Percentiles rank a stretch among this genome's conserved stretches.
Evolutionary conservation across 257 asterid genomes (phyloP).

Genomic region (Solanum habrochaites): DNA sequence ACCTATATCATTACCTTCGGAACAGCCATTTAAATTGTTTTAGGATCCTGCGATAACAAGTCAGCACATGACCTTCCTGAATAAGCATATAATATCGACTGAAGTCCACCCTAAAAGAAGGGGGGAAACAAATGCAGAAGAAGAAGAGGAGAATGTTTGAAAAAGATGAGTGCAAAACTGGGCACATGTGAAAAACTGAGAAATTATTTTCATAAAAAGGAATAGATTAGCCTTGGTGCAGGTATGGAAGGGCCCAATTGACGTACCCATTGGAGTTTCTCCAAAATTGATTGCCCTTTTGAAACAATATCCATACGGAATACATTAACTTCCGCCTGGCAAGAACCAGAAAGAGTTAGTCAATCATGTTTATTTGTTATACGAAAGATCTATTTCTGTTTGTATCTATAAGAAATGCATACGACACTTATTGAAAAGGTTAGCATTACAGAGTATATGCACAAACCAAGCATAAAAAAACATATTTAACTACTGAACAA

Average conservation of each 20-base stretch:
- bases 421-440: background rate
- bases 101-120: background rate
- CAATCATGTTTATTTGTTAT: background rate
- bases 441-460: background rate
- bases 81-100: background rate
- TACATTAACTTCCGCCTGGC: no score
- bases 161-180: no score
- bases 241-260: background rate
- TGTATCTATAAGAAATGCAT: background rate
- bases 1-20: background rate
- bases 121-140: background rate
- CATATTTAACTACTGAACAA: background rate
- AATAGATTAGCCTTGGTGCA: no score
- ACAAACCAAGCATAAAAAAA: background rate
- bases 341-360: no score
- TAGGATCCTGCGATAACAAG: background rate
- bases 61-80: background rate
- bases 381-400: background rate
- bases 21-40: background rate
- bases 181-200: no score
- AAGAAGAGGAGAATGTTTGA: background rate
- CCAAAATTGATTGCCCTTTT: no score
- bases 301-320: no score
- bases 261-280: constrained; percentile 65
- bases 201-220: no score